These are phyloP conservation scores for Fusarium nisikadoi DNA, from an alignment of 2,329 filamentous ascomycete genomes.

Conservation along the genomic window DNA sequence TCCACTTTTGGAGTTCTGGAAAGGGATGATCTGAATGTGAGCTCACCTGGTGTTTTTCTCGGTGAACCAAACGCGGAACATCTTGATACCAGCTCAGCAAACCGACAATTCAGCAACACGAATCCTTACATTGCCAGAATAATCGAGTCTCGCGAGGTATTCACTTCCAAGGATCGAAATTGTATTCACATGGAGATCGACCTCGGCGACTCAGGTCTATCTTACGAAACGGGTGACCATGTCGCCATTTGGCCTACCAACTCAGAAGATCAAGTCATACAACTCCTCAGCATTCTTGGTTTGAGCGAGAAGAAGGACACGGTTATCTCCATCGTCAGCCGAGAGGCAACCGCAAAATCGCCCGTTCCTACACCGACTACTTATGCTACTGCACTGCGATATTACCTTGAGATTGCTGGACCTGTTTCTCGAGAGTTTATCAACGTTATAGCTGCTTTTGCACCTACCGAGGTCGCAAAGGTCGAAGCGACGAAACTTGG, in stretches of 20 bases:
- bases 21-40: not conserved
- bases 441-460: not conserved
- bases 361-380: conserved; percentile 13
- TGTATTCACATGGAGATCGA: not conserved
- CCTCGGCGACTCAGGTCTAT: not conserved
- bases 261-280: not conserved
- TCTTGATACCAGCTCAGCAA: not conserved
- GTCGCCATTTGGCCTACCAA: not conserved
- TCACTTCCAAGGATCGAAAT: not conserved
- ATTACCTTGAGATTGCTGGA: conserved; percentile 11
- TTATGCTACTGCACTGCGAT: not conserved
- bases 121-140: not conserved
- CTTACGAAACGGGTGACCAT: not conserved
- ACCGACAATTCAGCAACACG: not conserved
- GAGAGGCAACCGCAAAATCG: not conserved
- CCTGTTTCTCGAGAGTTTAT: conserved; percentile 10
- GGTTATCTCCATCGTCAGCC: not conserved
- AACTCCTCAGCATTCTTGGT: not conserved
- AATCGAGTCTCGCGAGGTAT: not conserved
- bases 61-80: not conserved
- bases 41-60: not conserved
- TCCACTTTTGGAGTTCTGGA: not conserved
- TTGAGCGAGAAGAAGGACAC: not conserved
- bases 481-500: not conserved
- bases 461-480: not conserved